These are phyloP conservation scores for Nephelium lappaceum DNA, from an alignment of 345 rosid species.

Conservation along the genomic window DNA sequence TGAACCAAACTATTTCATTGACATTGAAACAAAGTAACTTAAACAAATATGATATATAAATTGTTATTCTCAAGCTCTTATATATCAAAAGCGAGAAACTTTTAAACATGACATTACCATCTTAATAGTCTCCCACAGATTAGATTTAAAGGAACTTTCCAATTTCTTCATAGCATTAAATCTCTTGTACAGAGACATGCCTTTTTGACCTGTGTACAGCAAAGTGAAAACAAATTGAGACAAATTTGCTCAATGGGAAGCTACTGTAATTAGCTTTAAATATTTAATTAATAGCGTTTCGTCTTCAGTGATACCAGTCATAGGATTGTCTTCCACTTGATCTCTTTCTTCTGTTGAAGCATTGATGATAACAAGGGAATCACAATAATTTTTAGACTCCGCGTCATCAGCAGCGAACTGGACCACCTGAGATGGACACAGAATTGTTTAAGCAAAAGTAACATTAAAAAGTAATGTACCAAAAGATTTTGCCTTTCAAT, in stretches of 20 bases:
- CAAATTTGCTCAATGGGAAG: constrained; percentile 15
- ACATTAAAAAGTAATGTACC: neutral
- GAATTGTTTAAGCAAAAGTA: constrained; percentile 13
- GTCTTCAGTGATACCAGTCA: constrained; percentile 40
- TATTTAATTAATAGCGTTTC: constrained; percentile 7
- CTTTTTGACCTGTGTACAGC: constrained; percentile 47
- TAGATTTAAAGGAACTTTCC: constrained; percentile 60
- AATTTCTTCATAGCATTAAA: constrained; percentile 60
- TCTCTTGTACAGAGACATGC: constrained; percentile 49
- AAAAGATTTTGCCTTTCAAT: neutral
- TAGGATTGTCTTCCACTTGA: constrained; percentile 28
- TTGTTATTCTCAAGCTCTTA: neutral
- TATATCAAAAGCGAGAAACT: constrained; percentile 21
- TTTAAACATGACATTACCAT: constrained; percentile 48
- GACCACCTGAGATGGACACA: constrained; percentile 58
- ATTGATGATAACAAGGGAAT: constrained; percentile 55
- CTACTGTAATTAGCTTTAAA: constrained; percentile 12
- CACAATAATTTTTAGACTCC: constrained; percentile 36
- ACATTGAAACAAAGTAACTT: neutral
- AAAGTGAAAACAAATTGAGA: constrained; percentile 23
- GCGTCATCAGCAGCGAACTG: constrained; percentile 43
- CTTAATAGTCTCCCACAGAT: constrained; percentile 50
- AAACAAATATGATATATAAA: constrained; percentile 4
- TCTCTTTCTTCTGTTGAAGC: constrained; percentile 37
- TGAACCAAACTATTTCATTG: neutral